Conservation (phyloP, 2,329 filamentous ascomycete species). For the Alternaria sp. region DNA sequence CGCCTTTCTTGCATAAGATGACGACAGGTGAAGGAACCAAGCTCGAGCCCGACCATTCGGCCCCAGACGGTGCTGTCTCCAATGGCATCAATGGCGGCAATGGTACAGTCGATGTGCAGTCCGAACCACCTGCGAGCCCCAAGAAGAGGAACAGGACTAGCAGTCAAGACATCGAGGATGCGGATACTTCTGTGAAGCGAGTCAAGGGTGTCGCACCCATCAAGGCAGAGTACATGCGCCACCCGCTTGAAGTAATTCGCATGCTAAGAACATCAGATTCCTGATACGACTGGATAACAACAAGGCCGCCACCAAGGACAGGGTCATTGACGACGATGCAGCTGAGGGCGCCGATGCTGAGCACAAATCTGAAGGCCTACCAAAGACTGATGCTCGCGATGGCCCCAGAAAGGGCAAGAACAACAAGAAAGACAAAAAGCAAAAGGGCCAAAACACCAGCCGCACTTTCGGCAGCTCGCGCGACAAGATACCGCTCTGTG, state of each 20-base stretch:
- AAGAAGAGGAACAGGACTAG: constrained; percentile 41
- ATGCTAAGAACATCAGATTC: constrained; percentile 40
- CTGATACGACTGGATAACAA: constrained; percentile 39
- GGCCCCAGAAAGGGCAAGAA: constrained; percentile 53
- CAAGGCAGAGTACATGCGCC: constrained; percentile 69
- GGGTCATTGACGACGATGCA: constrained; percentile 60
- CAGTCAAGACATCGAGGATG: constrained; percentile 42
- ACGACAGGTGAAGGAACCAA: constrained; percentile 23
- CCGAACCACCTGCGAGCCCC: constrained; percentile 40
- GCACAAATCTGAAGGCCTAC: constrained; percentile 38
- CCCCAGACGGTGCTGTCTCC: constrained; percentile 20
- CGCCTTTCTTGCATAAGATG: constrained; percentile 8
- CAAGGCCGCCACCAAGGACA: constrained; percentile 30
- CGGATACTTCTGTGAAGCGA: constrained; percentile 36
- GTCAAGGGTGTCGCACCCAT: constrained; percentile 69
- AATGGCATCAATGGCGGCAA: constrained; percentile 28
- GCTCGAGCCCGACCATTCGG: constrained; percentile 12
- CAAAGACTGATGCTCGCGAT: constrained; percentile 47
- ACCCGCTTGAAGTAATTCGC: constrained; percentile 4
- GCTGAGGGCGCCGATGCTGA: constrained; percentile 61
- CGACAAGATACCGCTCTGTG: constrained; percentile 80
- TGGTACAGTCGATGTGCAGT: constrained; percentile 28
- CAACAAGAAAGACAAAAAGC: constrained; percentile 67
- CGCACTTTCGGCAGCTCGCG: constrained; percentile 81
- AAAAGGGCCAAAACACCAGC: constrained; percentile 80